phyloP scores from a whole-genome alignment of 306 rosid species.

The Corylus avellana region DNA sequence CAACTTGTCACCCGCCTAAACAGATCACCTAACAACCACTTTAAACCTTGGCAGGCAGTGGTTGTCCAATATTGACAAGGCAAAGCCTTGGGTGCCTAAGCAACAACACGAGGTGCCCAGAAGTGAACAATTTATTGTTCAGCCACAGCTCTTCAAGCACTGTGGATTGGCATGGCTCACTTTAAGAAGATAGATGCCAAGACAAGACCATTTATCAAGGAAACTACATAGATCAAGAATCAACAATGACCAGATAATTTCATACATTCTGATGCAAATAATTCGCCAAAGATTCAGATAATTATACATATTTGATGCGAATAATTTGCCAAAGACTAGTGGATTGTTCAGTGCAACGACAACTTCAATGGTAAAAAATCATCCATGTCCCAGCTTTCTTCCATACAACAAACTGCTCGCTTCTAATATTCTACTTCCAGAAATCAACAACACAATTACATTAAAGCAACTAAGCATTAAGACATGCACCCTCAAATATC shows the following conservation, averaged over 20 bases:
- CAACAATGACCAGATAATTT: not conserved
- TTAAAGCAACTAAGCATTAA: not conserved
- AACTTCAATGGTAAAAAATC: not conserved
- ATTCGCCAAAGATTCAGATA: no score
- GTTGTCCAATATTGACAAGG: not conserved
- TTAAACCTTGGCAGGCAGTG: slow-evolving; percentile 3
- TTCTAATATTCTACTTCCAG: not conserved
- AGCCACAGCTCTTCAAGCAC: not conserved
- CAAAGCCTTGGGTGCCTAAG: slow-evolving; percentile 13
- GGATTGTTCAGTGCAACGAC: not conserved
- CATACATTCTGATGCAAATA: not conserved
- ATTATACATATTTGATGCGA: not conserved
- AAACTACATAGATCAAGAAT: not conserved
- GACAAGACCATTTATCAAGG: not conserved
- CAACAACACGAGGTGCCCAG: not conserved
- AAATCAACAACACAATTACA: not conserved
- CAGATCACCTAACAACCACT: not conserved
- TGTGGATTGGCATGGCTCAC: slow-evolving; percentile 1
- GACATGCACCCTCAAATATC: not conserved
- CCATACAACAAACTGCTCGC: not conserved
- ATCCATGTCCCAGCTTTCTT: not conserved
- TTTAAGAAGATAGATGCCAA: not conserved
- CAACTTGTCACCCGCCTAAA: slow-evolving; percentile 17
- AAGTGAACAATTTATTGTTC: not conserved
- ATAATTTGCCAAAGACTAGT: not conserved